Conservation (phyloP, 148 eudicot genomes). For the Spergularia marina region DNA sequence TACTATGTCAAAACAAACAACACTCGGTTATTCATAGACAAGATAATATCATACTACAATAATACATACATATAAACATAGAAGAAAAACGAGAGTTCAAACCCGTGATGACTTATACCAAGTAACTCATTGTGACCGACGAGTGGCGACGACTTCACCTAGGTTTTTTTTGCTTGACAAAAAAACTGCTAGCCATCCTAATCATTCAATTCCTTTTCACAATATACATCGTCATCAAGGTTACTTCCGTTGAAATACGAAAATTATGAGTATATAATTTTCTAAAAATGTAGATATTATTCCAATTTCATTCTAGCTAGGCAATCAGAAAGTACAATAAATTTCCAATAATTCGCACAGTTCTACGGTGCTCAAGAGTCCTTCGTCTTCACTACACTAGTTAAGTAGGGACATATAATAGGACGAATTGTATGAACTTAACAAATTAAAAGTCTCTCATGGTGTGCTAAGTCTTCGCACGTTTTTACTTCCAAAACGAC, state of each 20-base stretch:
- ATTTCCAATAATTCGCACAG: background rate
- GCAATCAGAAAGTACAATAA: no score
- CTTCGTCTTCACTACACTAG: background rate
- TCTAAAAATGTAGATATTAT: background rate
- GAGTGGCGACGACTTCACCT: no score
- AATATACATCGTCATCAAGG: background rate
- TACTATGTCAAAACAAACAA: no score
- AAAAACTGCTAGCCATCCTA: background rate
- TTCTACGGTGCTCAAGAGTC: background rate
- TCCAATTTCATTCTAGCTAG: no score
- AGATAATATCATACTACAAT: no score
- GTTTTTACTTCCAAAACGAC: background rate
- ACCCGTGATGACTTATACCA: no score
- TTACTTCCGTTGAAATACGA: background rate
- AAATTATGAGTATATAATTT: background rate
- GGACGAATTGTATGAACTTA: background rate
- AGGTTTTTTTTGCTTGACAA: background rate
- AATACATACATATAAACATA: no score
- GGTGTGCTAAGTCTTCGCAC: slow-evolving; percentile 14
- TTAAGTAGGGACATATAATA: background rate
- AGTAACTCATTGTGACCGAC: no score
- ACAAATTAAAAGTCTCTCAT: slow-evolving; percentile 16
- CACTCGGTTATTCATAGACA: no score
- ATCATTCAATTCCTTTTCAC: background rate
- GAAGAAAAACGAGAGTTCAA: no score